Evolutionary conservation across 2,329 filamentous ascomycete genomes (phyloP), one percentile per base, ranked within the genome.

Genomic region (Graphilbum sp.): DNA sequence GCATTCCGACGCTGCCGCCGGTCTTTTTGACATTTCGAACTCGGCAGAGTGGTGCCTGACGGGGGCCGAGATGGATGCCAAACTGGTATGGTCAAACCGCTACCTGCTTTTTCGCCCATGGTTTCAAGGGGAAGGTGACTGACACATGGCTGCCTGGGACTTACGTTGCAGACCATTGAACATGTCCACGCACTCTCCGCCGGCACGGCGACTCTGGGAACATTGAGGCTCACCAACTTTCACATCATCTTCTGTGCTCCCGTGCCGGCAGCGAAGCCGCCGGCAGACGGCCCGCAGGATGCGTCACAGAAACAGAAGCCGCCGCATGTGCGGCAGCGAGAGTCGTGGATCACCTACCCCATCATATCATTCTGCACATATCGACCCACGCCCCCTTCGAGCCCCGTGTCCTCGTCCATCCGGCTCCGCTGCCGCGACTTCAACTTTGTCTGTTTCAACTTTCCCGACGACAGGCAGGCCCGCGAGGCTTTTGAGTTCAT

Each of bases 321-420:
- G 6, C 34, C 40, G 15, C 27, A 36, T 1, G 36, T 38, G 46
- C 55, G 54, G 25, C 45, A 54, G 33, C 59, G 76, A 53, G 83
- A 94, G 58, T 73, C 82, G 53, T 98, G 88, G 83, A 84, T 96
- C 39, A 87, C 90, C 15, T 98, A 87, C 57, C 87, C 88, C 19
- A 87, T 96, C 59, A 84, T 98, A 50, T 73, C 73, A 31, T 73
- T 78, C 51, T 94, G 87, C 59, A 74, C 71, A 19, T 75, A 88
- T 47, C 75, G 84, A 42, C 80, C 85, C 21, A 75, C 78, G 34
- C 78, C 81, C 16, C 67, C 73, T 7, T 64, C 67, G 12, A 79
- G 80, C 41, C 71, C 75, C 36, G 71, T 85, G 43, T 70, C 75
- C 24, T 85, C 87, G 6, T 82, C 83, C 3, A 85, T 98, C 52